These are phyloP conservation scores for Priceomyces haplophilus DNA, from an alignment of 805 yeast genomes.

Conservation along the genomic window DNA sequence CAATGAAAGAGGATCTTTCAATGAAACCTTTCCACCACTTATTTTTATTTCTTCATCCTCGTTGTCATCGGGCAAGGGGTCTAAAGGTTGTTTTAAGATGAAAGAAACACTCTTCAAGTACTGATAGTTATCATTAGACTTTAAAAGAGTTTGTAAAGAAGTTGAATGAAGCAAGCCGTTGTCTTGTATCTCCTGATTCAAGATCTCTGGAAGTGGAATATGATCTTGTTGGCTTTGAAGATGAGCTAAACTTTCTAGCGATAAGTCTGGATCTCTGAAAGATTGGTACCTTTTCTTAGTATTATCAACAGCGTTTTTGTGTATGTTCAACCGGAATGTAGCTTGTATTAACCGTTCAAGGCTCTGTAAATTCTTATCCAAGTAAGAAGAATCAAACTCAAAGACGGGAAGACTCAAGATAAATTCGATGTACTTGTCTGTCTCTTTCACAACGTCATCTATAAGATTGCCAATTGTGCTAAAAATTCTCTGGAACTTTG, in stretches of 20 bases:
- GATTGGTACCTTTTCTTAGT: constrained; percentile 20
- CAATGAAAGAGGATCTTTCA: constrained; percentile 66
- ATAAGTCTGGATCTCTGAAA: constrained; percentile 20
- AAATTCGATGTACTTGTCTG: constrained; percentile 13
- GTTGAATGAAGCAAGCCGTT: constrained; percentile 4
- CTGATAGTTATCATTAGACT: constrained; percentile 15
- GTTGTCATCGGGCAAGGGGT: constrained; percentile 53
- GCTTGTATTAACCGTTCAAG: constrained; percentile 15
- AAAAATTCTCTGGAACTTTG: constrained; percentile 4
- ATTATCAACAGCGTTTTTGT: constrained; percentile 11
- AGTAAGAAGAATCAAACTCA: constrained; percentile 7
- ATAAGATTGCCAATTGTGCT: constrained; percentile 6
- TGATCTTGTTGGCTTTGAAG: constrained; percentile 11
- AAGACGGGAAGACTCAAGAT: constrained; percentile 6
- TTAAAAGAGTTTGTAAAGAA: constrained; percentile 8
- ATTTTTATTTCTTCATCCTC: constrained; percentile 63
- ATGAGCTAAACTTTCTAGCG: constrained; percentile 19
- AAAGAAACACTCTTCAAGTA: constrained; percentile 42
- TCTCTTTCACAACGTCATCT: constrained; percentile 8
- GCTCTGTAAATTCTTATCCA: constrained; percentile 9
- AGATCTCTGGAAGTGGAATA: constrained; percentile 17
- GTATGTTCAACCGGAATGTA: constrained; percentile 9
- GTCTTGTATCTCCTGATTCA: constrained; percentile 9
- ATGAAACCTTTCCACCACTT: constrained; percentile 67
- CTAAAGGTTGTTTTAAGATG: constrained; percentile 56